Evolutionary conservation across 305 asterid genomes (phyloP).

Genomic region (Fraxinus platypoda): DNA sequence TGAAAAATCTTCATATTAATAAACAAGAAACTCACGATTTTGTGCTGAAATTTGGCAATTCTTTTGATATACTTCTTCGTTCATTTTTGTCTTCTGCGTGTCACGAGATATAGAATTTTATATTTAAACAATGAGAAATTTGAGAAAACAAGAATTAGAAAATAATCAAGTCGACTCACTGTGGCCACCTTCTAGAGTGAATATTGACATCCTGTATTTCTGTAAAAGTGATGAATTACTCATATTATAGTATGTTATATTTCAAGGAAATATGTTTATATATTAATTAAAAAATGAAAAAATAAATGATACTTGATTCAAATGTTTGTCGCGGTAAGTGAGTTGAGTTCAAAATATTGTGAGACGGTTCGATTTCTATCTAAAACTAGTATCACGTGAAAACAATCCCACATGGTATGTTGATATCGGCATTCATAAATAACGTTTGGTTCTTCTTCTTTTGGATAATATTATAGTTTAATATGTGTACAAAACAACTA

Average conservation of each 20-base stretch:
- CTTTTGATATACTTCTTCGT: conserved; percentile 66
- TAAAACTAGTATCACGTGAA: background rate
- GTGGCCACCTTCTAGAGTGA: conserved; percentile 71
- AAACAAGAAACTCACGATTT: conserved; percentile 56
- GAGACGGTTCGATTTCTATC: background rate
- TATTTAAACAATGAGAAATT: background rate
- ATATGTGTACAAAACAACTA: background rate
- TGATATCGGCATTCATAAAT: background rate
- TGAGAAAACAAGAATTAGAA: background rate
- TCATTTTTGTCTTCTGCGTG: conserved; percentile 66
- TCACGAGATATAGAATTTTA: background rate
- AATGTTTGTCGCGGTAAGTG: background rate
- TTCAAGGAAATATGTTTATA: background rate
- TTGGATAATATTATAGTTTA: background rate
- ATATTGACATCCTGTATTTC: conserved; percentile 87
- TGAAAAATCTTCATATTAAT: background rate
- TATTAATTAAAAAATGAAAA: background rate
- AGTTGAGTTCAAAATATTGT: background rate
- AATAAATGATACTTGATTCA: background rate
- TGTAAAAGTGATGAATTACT: conserved; percentile 26
- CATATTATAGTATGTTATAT: background rate
- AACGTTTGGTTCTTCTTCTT: background rate
- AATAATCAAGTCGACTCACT: conserved; percentile 37
- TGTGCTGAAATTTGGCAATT: conserved; percentile 69
- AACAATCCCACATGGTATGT: background rate